Evolutionary conservation across 805 yeast species (phyloP).

Genomic region (Saturnispora dispora): DNA sequence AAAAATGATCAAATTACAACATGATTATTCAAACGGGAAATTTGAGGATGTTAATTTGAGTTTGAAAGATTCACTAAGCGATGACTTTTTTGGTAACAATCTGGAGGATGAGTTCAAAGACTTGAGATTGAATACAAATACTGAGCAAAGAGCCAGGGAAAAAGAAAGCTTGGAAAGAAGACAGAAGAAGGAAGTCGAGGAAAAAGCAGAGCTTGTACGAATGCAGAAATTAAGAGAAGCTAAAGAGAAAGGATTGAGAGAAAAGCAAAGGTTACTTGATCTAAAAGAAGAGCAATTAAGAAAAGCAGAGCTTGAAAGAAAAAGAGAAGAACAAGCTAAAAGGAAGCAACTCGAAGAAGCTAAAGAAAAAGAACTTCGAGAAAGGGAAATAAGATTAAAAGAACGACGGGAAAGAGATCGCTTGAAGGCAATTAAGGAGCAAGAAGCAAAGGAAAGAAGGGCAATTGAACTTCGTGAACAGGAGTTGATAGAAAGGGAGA

Average conservation of each 20-base stretch:
- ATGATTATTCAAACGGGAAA: conserved; percentile 2
- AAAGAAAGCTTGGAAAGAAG: neutral
- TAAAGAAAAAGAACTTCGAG: neutral
- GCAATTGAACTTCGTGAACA: neutral
- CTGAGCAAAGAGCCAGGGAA: neutral
- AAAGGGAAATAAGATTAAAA: neutral
- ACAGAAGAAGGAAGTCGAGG: neutral
- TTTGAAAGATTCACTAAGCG: neutral
- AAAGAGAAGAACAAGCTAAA: neutral
- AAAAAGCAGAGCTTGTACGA: neutral
- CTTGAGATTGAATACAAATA: neutral
- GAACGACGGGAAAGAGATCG: neutral
- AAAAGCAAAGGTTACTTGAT: neutral
- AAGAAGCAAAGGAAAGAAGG: neutral
- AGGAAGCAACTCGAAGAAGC: neutral
- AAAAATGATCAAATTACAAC: conserved; percentile 2
- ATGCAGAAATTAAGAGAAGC: neutral
- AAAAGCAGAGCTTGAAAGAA: neutral
- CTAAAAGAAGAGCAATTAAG: neutral
- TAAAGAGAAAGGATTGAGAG: neutral
- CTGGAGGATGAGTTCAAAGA: neutral
- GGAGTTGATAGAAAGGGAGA: conserved; percentile 2
- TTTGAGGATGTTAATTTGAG: neutral
- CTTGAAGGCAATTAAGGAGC: neutral
- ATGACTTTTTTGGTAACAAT: neutral